Conservation (phyloP, 345 rosid species). For the Boechera retrofracta region DNA sequence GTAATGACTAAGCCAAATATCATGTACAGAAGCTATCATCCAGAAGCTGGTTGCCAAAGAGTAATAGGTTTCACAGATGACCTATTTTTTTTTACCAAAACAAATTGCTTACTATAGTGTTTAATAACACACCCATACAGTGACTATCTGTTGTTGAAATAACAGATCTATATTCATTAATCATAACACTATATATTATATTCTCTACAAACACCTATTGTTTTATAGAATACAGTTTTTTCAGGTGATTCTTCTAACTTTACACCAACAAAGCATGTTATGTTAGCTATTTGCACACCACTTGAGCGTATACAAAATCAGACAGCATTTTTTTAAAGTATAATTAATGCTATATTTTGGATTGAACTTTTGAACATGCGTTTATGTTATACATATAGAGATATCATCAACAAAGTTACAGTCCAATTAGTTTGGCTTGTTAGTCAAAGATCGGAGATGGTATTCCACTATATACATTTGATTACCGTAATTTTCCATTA, state of each 20-base stretch:
- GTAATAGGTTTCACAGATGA: background rate
- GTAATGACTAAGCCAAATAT: constrained; percentile 5
- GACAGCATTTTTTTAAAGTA: background rate
- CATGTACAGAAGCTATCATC: background rate
- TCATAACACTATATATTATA: background rate
- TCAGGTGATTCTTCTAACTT: constrained; percentile 32
- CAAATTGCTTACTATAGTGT: background rate
- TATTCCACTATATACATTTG: background rate
- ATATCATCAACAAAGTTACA: too few relatives aligned
- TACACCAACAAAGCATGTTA: background rate
- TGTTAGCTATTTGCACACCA: constrained; percentile 16
- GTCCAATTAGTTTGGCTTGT: constrained; percentile 3
- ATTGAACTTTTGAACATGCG: constrained; percentile 7
- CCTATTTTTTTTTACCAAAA: background rate
- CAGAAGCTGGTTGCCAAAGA: background rate
- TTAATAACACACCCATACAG: constrained; percentile 11
- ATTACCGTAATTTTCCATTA: constrained; percentile 2
- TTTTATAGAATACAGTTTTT: constrained; percentile 1
- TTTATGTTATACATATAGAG: background rate
- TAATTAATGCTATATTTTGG: background rate
- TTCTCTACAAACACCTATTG: background rate
- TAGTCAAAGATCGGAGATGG: background rate
- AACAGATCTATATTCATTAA: background rate
- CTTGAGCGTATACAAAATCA: constrained; percentile 17
- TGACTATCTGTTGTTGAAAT: background rate